Evolutionary conservation across 2,329 filamentous ascomycete genomes (phyloP).

Genomic region (Sarocladium oryzae): DNA sequence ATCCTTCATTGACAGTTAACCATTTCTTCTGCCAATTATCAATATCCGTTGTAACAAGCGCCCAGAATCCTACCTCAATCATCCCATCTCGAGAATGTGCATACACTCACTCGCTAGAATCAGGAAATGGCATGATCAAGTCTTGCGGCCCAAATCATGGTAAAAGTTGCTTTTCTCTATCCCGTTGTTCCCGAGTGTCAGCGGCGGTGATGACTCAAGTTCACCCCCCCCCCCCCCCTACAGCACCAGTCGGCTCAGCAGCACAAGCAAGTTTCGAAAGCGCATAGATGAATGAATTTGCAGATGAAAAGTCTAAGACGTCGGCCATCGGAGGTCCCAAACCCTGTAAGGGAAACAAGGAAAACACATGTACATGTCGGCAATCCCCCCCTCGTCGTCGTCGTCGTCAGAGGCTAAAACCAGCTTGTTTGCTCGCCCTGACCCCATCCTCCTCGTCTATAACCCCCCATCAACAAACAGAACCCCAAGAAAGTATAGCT

Average conservation of each 20-base stretch:
- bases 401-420: neutral
- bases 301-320: slow-evolving; percentile 10
- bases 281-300: slow-evolving; percentile 1
- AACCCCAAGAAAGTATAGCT: slow-evolving; percentile 4
- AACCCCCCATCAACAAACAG: too few species aligned
- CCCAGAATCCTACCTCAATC: too few species aligned
- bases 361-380: slow-evolving; percentile 8
- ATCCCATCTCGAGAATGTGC: too few species aligned
- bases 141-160: too few species aligned
- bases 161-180: too few species aligned
- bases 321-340: neutral
- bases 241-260: neutral
- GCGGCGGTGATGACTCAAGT: neutral
- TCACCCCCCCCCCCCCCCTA: neutral
- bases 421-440: neutral
- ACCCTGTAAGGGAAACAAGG: slow-evolving; percentile 9
- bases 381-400: neutral
- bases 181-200: too few species aligned
- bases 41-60: too few species aligned
- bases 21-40: too few species aligned
- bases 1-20: too few species aligned
- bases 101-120: too few species aligned
- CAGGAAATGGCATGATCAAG: too few species aligned
- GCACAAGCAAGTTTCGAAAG: neutral
- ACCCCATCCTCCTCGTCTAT: slow-evolving; percentile 9